Conservation (phyloP, 352 stramenopile species). For the Globisporangium echinulatum region DNA sequence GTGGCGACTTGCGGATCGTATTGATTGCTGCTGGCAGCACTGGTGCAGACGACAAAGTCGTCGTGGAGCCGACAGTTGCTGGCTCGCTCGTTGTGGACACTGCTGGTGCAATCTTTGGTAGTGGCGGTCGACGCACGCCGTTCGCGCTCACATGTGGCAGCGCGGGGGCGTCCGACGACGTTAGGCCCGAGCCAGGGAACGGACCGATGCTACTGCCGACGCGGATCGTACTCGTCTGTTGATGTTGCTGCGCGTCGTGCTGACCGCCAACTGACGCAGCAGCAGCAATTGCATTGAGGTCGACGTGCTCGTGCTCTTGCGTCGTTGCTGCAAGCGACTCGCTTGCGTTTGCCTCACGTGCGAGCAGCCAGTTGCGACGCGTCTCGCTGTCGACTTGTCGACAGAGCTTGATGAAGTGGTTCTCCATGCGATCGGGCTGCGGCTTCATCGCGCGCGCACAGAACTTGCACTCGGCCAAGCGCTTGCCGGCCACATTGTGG, state of each 20-base stretch:
- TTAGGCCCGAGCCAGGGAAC: neutral
- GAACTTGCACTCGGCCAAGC: constrained; percentile 13
- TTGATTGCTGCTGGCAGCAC: neutral
- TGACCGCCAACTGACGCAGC: neutral
- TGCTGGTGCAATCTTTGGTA: no score
- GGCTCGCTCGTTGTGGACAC: no score
- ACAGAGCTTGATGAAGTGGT: constrained; percentile 16
- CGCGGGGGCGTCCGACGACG: neutral
- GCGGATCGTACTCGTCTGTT: neutral
- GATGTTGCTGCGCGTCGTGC: neutral
- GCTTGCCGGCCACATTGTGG: constrained; percentile 9
- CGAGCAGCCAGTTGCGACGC: constrained; percentile 9
- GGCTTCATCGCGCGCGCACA: constrained; percentile 15
- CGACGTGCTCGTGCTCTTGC: neutral
- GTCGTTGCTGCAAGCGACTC: neutral
- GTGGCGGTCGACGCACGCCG: neutral
- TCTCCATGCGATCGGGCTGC: constrained; percentile 16
- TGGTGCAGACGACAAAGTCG: neutral
- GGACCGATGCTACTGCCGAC: no score
- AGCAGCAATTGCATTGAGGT: neutral
- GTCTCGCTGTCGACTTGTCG: constrained; percentile 6
- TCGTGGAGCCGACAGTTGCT: neutral
- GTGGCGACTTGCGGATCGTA: neutral
- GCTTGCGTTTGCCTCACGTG: neutral
- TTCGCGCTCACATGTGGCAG: neutral